These are phyloP conservation scores for Fraxinus platypoda DNA, from an alignment of 305 asterid species.

Conservation along the genomic window DNA sequence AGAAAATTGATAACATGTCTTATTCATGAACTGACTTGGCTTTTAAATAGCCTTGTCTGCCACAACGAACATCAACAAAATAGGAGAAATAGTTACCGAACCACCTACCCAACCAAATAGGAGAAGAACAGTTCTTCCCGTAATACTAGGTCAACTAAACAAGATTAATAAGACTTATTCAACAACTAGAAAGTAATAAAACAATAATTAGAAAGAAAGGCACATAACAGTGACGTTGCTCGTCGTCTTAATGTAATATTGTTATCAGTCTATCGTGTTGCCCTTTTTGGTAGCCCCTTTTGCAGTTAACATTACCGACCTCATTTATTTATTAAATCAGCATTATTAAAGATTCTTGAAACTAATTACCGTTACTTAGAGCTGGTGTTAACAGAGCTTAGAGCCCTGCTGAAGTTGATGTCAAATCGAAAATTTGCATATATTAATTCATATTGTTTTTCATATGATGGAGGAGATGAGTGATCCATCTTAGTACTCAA, in stretches of 20 bases:
- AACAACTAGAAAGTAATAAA: too few relatives aligned
- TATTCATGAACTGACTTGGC: too few relatives aligned
- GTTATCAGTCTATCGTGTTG: not conserved
- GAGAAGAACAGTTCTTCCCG: too few relatives aligned
- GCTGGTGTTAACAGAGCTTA: not conserved
- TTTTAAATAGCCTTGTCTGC: too few relatives aligned
- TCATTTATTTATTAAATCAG: not conserved
- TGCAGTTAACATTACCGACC: not conserved
- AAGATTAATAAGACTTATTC: too few relatives aligned
- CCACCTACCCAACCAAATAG: too few relatives aligned
- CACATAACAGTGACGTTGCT: not conserved
- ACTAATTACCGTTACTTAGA: not conserved
- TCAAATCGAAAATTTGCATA: not conserved
- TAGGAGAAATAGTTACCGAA: too few relatives aligned
- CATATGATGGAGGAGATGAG: not conserved
- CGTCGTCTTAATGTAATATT: constrained; percentile 14
- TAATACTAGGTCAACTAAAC: too few relatives aligned
- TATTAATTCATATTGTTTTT: not conserved
- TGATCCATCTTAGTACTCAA: not conserved
- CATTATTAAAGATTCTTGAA: not conserved
- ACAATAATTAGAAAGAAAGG: too few relatives aligned
- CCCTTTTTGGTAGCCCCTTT: not conserved
- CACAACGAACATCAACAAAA: too few relatives aligned
- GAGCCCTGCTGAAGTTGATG: not conserved
- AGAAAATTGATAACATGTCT: too few relatives aligned